These are phyloP conservation scores for Neofusicoccum sp. DNA, from an alignment of 2,329 filamentous ascomycete species.

Conservation along the genomic window DNA sequence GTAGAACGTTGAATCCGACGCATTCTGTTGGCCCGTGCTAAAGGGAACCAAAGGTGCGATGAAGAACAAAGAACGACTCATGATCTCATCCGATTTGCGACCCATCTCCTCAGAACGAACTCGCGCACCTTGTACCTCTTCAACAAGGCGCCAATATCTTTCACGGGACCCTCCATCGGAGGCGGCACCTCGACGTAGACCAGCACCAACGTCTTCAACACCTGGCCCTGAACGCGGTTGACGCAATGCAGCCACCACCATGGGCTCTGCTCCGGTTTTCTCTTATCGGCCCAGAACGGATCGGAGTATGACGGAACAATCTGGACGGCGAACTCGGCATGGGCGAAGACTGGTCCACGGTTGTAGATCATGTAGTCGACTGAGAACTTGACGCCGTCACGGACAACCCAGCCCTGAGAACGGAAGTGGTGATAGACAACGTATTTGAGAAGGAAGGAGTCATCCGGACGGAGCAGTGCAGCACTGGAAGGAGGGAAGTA, in stretches of 20 bases:
- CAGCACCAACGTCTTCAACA: slow-evolving; percentile 84
- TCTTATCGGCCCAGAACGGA: slow-evolving; percentile 65
- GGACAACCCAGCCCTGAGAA: slow-evolving; percentile 90
- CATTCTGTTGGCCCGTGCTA: too few relatives aligned
- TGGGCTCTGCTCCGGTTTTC: slow-evolving; percentile 50
- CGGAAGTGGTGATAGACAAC: slow-evolving; percentile 94
- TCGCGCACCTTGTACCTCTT: slow-evolving; percentile 74
- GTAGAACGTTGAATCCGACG: too few relatives aligned
- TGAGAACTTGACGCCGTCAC: slow-evolving; percentile 90
- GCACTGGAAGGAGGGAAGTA: slow-evolving; percentile 59
- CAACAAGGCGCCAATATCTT: slow-evolving; percentile 59
- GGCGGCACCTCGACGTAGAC: slow-evolving; percentile 89
- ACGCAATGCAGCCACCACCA: slow-evolving; percentile 89
- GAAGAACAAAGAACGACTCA: too few relatives aligned
- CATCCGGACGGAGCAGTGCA: slow-evolving; percentile 64
- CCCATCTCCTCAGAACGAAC: slow-evolving; percentile 78
- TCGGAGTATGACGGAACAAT: slow-evolving; percentile 80
- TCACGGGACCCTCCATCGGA: slow-evolving; percentile 49
- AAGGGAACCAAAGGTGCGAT: too few relatives aligned
- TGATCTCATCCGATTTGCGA: slow-evolving; percentile 64
- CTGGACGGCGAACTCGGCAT: slow-evolving; percentile 87
- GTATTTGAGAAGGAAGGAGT: slow-evolving; percentile 83
- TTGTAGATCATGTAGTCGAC: slow-evolving; percentile 94
- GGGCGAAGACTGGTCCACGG: slow-evolving; percentile 87
- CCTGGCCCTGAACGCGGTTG: slow-evolving; percentile 85